Evolutionary conservation across 345 rosid genomes (phyloP).

Genomic region (Melaleuca quinquenervia): DNA sequence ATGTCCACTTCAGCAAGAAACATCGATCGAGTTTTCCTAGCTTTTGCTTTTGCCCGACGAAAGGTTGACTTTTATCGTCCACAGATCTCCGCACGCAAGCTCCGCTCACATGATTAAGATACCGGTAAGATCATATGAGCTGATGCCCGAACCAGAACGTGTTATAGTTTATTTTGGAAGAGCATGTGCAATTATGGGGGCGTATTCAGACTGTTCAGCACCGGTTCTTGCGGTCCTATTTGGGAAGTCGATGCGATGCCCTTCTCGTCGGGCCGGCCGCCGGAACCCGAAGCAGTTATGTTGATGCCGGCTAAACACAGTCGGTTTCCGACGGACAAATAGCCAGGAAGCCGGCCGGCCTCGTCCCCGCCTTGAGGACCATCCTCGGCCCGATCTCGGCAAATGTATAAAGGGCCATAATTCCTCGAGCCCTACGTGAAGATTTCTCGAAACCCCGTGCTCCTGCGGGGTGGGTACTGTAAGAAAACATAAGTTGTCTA

Average conservation of each 20-base stretch:
- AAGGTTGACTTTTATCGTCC: not conserved
- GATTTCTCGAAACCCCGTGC: not conserved
- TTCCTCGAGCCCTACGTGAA: not conserved
- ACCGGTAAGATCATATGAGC: not conserved
- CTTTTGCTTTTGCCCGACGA: not conserved
- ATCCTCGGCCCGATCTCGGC: not conserved
- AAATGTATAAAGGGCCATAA: not conserved
- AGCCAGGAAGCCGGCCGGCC: too few relatives aligned
- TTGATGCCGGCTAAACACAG: not conserved
- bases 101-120: not conserved
- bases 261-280: not conserved
- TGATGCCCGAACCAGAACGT: not conserved
- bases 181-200: not conserved
- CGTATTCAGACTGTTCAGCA: not conserved
- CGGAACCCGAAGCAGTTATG: not conserved
- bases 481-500: not conserved
- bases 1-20: not conserved
- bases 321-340: fast-evolving
- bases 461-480: not conserved
- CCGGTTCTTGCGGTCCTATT: not conserved
- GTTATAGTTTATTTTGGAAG: not conserved
- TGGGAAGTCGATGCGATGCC: not conserved
- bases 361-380: too few relatives aligned
- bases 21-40: not conserved
- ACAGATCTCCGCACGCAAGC: not conserved